A percentile compares a stretch with the other conserved stretches of the same genome.
Conservation (phyloP, 2,329 filamentous ascomycete genomes). For the Aspergillus sp. region DNA sequence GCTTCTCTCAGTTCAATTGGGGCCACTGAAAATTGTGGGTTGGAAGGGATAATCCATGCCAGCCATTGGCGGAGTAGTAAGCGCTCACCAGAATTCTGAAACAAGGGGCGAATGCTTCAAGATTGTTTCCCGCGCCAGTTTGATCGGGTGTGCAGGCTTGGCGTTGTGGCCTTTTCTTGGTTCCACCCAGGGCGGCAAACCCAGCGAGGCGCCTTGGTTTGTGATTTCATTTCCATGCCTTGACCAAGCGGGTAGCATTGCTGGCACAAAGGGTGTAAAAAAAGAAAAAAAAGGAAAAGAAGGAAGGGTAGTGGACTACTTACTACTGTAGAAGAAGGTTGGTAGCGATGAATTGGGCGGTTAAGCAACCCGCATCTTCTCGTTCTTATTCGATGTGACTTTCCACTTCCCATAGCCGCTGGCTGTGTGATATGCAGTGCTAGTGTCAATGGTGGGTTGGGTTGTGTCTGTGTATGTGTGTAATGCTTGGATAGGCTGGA, state of each 20-base stretch:
- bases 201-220: neutral
- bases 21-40: constrained; percentile 8
- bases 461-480: neutral
- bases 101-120: constrained; percentile 39
- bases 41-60: neutral
- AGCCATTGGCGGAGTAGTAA: constrained; percentile 31
- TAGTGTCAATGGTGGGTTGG: neutral
- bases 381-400: neutral
- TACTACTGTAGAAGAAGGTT: no score
- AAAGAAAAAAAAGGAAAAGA: neutral
- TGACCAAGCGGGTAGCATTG: neutral
- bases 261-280: neutral
- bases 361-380: neutral
- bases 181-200: constrained; percentile 8
- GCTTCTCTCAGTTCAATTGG: neutral
- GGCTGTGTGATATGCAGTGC: neutral
- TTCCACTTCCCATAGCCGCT: constrained; percentile 5
- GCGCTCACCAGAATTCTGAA: constrained; percentile 36
- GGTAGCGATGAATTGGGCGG: neutral
- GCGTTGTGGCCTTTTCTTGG: constrained; percentile 16
- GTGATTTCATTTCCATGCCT: neutral
- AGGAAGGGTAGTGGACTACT: neutral
- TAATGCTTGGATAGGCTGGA: neutral
- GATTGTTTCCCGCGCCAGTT: constrained; percentile 37
- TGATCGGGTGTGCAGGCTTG: constrained; percentile 32